These are phyloP conservation scores for Globisporangium emineosum DNA, from an alignment of 352 stramenopile genomes.

Conservation along the genomic window DNA sequence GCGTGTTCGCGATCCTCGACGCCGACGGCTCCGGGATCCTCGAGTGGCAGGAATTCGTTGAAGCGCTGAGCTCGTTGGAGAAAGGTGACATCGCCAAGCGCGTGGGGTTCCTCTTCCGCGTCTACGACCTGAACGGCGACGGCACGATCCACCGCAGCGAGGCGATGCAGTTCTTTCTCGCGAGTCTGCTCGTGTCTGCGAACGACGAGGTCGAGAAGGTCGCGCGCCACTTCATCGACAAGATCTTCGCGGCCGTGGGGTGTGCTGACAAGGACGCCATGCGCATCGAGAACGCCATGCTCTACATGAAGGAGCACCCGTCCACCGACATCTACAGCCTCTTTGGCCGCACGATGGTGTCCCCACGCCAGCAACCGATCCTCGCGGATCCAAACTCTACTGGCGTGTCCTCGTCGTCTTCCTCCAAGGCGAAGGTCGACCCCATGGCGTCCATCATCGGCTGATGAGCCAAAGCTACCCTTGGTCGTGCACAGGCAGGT, in stretches of 20 bases:
- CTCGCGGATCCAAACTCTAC: background rate
- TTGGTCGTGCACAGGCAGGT: slow-evolving; percentile 17
- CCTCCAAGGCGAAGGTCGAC: slow-evolving; percentile 1
- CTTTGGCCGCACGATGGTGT: slow-evolving; percentile 68
- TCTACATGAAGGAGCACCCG: slow-evolving; percentile 48
- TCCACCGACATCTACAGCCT: slow-evolving; percentile 53
- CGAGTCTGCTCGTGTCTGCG: slow-evolving; percentile 42
- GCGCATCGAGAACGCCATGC: slow-evolving; percentile 40
- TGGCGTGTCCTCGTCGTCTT: background rate
- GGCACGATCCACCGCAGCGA: slow-evolving; percentile 57
- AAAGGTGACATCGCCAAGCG: slow-evolving; percentile 51
- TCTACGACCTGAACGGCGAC: slow-evolving; percentile 72
- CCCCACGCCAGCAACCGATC: slow-evolving; percentile 13
- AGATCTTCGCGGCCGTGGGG: slow-evolving; percentile 56
- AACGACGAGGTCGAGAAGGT: slow-evolving; percentile 50
- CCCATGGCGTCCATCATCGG: slow-evolving; percentile 10
- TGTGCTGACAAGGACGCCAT: slow-evolving; percentile 34
- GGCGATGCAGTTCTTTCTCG: slow-evolving; percentile 57
- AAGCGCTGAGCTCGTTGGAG: slow-evolving; percentile 60
- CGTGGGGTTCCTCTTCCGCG: slow-evolving; percentile 66
- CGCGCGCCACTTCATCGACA: slow-evolving; percentile 53
- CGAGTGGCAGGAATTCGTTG: slow-evolving; percentile 74
- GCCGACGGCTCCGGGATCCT: slow-evolving; percentile 55
- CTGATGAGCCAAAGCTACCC: background rate
- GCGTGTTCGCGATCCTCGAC: slow-evolving; percentile 66